Conservation (phyloP, 352 stramenopile genomes). For the Ochromonadaceae sp. region DNA sequence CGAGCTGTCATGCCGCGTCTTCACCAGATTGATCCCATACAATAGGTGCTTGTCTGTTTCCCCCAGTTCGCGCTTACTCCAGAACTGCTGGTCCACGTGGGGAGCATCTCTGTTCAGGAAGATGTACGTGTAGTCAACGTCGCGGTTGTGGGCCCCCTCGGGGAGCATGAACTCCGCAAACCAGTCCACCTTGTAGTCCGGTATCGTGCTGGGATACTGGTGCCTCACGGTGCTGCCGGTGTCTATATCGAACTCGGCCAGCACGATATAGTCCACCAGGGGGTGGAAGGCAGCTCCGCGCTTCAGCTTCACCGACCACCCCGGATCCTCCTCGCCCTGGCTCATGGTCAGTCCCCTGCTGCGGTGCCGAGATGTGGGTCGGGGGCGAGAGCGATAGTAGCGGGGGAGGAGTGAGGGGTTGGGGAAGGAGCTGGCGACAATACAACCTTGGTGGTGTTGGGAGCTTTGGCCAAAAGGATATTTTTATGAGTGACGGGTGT, state of each 20-base stretch:
- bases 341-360: too few relatives aligned
- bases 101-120: constrained; percentile 21
- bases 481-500: too few relatives aligned
- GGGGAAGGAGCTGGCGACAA: too few relatives aligned
- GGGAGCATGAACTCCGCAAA: constrained; percentile 35
- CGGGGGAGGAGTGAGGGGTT: too few relatives aligned
- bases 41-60: constrained; percentile 19
- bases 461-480: too few relatives aligned
- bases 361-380: too few relatives aligned
- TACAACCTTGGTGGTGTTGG: too few relatives aligned
- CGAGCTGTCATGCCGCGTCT: constrained; percentile 24
- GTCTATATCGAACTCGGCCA: constrained; percentile 36
- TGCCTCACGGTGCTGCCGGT: constrained; percentile 29
- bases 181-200: constrained; percentile 30
- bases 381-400: too few relatives aligned
- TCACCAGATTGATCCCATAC: constrained; percentile 34
- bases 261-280: constrained; percentile 32
- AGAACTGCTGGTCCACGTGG: neutral
- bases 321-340: too few relatives aligned
- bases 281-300: constrained; percentile 2
- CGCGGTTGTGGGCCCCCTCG: constrained; percentile 33
- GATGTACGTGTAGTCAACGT: constrained; percentile 30
- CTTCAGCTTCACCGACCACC: neutral
- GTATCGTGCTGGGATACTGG: constrained; percentile 28
- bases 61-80: neutral